These are phyloP conservation scores for Verbascum thapsus DNA, from an alignment of 257 asterid species.

Conservation along the genomic window DNA sequence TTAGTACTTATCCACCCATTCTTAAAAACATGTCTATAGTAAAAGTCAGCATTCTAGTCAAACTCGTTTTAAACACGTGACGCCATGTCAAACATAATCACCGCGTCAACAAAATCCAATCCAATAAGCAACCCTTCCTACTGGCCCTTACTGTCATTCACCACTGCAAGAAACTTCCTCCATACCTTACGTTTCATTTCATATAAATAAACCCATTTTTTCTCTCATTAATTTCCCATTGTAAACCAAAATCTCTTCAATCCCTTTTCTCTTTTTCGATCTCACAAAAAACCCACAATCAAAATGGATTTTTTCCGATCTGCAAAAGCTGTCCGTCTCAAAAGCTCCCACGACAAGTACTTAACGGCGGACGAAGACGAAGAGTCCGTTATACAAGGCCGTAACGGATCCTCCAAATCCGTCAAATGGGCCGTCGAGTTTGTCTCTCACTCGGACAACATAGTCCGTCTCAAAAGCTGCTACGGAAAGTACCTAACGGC, in stretches of 20 bases:
- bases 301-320: constrained; percentile 54
- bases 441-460: constrained; percentile 30
- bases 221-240: too few relatives aligned
- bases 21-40: too few relatives aligned
- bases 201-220: neutral
- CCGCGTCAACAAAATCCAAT: constrained; percentile 34
- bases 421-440: constrained; percentile 60
- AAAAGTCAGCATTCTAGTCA: neutral
- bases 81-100: constrained; percentile 24
- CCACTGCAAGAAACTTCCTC: constrained; percentile 20
- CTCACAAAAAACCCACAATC: constrained; percentile 21
- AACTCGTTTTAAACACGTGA: constrained; percentile 21
- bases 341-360: constrained; percentile 56
- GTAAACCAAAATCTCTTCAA: neutral
- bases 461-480: constrained; percentile 56
- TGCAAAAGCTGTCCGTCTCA: constrained; percentile 59
- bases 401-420: constrained; percentile 44
- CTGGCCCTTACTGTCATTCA: constrained; percentile 21
- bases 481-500: constrained; percentile 61
- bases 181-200: neutral
- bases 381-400: constrained; percentile 55
- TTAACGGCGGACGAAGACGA: constrained; percentile 62
- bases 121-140: neutral
- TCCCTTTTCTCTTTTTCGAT: neutral
- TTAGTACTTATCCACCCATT: too few relatives aligned